A percentile compares a stretch with the other conserved stretches of the same genome.
Evolutionary conservation across 108 stramenopile species (phyloP).

Genomic region (Cyclotella kingstonii): DNA sequence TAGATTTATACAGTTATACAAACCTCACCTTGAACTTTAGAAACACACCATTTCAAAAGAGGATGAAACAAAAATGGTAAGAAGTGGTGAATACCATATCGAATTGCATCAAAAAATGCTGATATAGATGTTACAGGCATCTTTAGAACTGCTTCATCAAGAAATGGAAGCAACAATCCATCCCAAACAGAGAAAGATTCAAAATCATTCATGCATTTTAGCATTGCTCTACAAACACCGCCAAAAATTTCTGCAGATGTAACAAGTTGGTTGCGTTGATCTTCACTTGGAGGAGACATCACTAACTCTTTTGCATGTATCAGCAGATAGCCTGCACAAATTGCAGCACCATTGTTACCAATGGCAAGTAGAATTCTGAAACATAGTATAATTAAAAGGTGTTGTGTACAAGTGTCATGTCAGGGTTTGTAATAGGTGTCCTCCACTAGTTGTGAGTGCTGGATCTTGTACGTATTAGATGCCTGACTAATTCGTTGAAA

Average conservation of each 20-base stretch:
- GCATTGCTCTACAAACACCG: constrained; percentile 62
- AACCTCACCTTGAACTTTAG: constrained; percentile 47
- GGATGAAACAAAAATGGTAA: constrained; percentile 54
- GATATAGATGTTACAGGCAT: constrained; percentile 66
- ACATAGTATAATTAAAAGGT: background rate
- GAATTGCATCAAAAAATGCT: constrained; percentile 74
- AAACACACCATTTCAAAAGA: constrained; percentile 58
- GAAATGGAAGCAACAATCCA: constrained; percentile 64
- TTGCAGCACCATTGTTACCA: constrained; percentile 33
- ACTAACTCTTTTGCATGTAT: constrained; percentile 65
- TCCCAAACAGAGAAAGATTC: constrained; percentile 54
- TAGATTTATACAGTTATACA: too few relatives aligned
- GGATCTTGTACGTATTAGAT: constrained; percentile 72
- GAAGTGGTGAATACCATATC: constrained; percentile 72
- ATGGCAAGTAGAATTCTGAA: constrained; percentile 50
- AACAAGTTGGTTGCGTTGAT: constrained; percentile 80
- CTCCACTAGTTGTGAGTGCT: constrained; percentile 74
- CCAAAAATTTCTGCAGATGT: constrained; percentile 87
- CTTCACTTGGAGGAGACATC: constrained; percentile 79
- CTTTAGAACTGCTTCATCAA: constrained; percentile 73
- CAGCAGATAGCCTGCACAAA: constrained; percentile 50
- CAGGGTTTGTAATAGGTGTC: too few relatives aligned
- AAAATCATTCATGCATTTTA: constrained; percentile 25
- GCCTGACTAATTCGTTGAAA: constrained; percentile 78
- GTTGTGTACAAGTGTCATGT: background rate